A percentile compares a stretch with the other conserved stretches of the same genome.
Conservation (phyloP, 1,284 basidiomycete genomes). For the Mycosarcoma mackinlayi region DNA sequence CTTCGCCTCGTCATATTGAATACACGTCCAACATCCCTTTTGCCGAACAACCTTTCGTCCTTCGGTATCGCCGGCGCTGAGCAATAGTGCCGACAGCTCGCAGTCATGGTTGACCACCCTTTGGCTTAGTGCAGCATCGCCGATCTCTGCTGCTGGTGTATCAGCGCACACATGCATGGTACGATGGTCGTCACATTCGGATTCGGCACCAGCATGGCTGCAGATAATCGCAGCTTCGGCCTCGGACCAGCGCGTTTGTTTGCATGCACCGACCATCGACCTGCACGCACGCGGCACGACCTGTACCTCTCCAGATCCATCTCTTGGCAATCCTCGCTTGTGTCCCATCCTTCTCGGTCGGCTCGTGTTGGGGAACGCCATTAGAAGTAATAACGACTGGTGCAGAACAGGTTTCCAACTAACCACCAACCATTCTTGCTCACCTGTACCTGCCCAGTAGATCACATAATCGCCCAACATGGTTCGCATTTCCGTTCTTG, state of each 20-base stretch:
- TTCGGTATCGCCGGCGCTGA: too few species aligned
- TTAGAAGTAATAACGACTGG: conserved; percentile 45
- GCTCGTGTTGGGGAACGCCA: conserved; percentile 43
- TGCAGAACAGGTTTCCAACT: conserved; percentile 54
- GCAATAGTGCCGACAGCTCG: too few species aligned
- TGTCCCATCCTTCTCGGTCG: conserved; percentile 11
- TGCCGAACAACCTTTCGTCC: not conserved
- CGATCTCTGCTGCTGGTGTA: too few species aligned
- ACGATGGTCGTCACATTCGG: too few species aligned
- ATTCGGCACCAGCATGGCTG: not conserved
- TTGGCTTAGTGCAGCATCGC: not conserved
- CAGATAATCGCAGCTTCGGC: too few species aligned
- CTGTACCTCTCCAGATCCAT: conserved; percentile 53
- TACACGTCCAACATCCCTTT: not conserved
- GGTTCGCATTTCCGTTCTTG: conserved; percentile 68
- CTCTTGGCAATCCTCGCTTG: conserved; percentile 42
- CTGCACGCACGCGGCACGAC: conserved; percentile 5
- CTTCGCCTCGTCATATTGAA: conserved; percentile 3
- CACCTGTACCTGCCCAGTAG: conserved; percentile 58
- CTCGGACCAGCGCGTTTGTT: too few species aligned
- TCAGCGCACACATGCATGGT: too few species aligned
- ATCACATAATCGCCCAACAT: conserved; percentile 62
- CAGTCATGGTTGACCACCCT: not conserved
- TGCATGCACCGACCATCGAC: conserved; percentile 5
- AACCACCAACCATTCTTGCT: conserved; percentile 20